Percentiles rank a stretch among this genome's conserved stretches.
Conservation (phyloP, 768 basidiomycete species). For the Pisolithus microcarpus region DNA sequence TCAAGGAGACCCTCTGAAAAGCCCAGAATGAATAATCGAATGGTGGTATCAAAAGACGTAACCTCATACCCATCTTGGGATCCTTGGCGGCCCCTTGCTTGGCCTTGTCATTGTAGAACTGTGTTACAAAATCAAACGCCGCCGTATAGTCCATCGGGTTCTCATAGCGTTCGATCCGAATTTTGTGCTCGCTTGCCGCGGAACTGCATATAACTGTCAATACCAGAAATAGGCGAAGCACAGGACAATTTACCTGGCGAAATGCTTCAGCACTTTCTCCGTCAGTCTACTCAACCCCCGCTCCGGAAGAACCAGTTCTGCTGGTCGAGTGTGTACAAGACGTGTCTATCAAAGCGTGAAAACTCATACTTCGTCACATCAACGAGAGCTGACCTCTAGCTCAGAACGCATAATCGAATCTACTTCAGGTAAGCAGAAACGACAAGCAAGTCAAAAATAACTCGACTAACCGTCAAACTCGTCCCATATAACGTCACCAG, state of each 20-base stretch:
- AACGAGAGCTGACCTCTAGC: constrained; percentile 55
- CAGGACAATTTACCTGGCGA: constrained; percentile 44
- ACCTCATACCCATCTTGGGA: constrained; percentile 11
- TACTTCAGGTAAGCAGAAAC: constrained; percentile 20
- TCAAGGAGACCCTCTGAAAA: constrained; percentile 55
- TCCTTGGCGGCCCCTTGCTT: constrained; percentile 34
- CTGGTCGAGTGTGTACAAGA: constrained; percentile 75
- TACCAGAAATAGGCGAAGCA: constrained; percentile 1
- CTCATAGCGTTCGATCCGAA: constrained; percentile 59
- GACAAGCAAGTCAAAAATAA: not conserved
- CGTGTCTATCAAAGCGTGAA: constrained; percentile 54
- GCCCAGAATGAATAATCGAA: not conserved
- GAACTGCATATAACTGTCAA: constrained; percentile 24
- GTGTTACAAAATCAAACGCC: constrained; percentile 60
- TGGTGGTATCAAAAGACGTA: not conserved
- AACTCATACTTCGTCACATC: not conserved
- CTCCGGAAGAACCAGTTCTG: constrained; percentile 67
- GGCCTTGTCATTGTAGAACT: constrained; percentile 56
- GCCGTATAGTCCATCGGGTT: constrained; percentile 51
- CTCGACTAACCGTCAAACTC: constrained; percentile 62
- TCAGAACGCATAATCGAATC: constrained; percentile 84
- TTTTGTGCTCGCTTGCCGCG: constrained; percentile 32
- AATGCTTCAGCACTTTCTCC: constrained; percentile 67
- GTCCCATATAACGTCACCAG: constrained; percentile 93
- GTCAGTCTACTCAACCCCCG: constrained; percentile 58